phyloP scores from a whole-genome alignment of 2,329 filamentous ascomycete genomes.

The Leptographium flavum region DNA sequence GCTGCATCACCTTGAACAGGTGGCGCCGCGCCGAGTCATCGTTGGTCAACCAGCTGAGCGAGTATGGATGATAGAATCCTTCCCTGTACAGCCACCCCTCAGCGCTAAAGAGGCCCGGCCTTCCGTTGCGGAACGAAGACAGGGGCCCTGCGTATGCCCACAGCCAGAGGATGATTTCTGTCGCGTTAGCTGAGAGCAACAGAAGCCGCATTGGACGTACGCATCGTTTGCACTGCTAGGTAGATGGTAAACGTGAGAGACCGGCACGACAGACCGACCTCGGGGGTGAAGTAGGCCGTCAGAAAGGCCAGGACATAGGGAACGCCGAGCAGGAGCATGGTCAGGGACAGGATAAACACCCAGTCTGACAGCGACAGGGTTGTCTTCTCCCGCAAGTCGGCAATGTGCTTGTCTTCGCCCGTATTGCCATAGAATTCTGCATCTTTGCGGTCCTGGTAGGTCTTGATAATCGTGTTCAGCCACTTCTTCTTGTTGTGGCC shows the following conservation, averaged over 20 bases:
- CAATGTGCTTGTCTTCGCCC: conserved; percentile 8
- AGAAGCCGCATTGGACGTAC: not conserved
- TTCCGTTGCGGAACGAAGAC: not conserved
- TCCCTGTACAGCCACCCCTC: conserved; percentile 12
- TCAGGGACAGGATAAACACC: conserved; percentile 10
- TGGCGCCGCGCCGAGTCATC: conserved; percentile 1
- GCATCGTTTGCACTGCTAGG: conserved; percentile 4
- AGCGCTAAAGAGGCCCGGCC: conserved; percentile 5
- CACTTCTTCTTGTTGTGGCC: conserved; percentile 15
- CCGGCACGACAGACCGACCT: conserved; percentile 13
- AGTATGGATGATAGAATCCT: conserved; percentile 12
- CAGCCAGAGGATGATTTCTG: conserved; percentile 14
- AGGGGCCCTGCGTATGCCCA: conserved; percentile 13
- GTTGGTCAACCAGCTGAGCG: conserved; percentile 7
- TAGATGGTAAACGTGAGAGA: conserved; percentile 14
- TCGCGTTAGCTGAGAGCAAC: not conserved
- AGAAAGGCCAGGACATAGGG: conserved; percentile 13
- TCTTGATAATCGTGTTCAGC: conserved; percentile 11
- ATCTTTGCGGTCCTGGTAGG: conserved; percentile 5
- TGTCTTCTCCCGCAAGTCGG: conserved; percentile 5
- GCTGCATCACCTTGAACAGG: not conserved
- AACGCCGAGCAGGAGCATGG: conserved; percentile 10
- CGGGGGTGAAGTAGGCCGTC: conserved; percentile 13
- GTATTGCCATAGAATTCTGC: not conserved
- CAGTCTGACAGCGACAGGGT: conserved; percentile 10